Base-by-base conservation (phyloP, 768 basidiomycete species). In the Hygrophorus russula region DNA sequence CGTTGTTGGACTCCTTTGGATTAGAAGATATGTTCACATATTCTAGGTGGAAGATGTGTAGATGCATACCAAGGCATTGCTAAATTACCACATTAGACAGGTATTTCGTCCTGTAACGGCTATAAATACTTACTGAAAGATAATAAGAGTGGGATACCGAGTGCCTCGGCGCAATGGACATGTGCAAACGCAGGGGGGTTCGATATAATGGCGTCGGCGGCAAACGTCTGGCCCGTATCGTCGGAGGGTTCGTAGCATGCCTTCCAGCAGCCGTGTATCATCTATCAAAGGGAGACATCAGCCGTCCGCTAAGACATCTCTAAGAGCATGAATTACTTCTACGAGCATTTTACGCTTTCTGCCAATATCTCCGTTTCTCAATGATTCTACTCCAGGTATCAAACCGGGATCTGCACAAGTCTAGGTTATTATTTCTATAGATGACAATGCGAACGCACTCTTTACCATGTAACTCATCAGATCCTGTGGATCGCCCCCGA, bases 401-500 rank as follows among this genome's bases (percentile, higher is more conserved):
- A 82, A 55, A 1, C 80, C 80, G 41, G 80, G 80, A 57, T 80
- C 76, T 80, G 44, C 36, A 20, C 35, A 10, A 45, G 45, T 42
- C 52, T 39, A 42, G 27, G 38, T 36, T 37, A 36, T 31, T 18
- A 44, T 20, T 33, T 15, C 14, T 20, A 14, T 34, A 36, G 15
- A 41, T 24, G 33, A 12, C 19, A 42, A 29, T 24, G 24, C 24
- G 24, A 33, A 51, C 69, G 49, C 47, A 79, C 79, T 82, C 56
- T 75, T 76, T 36, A 82, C 80, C 80, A 82, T 80, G 49, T 78
- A 82, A 36, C 74, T 74, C 78, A 82, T 80, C 9, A 82, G 58
- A 42, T 78, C 74, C 40, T 73, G 69, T 0, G 78, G 80, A 56
- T 77, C 66, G 1, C 78, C 80, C 8, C 80, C 78, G 27, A 78